Evolutionary conservation across 345 rosid species (phyloP), one percentile per base, ranked within the genome.

Genomic region (Gossypium anomalum): DNA sequence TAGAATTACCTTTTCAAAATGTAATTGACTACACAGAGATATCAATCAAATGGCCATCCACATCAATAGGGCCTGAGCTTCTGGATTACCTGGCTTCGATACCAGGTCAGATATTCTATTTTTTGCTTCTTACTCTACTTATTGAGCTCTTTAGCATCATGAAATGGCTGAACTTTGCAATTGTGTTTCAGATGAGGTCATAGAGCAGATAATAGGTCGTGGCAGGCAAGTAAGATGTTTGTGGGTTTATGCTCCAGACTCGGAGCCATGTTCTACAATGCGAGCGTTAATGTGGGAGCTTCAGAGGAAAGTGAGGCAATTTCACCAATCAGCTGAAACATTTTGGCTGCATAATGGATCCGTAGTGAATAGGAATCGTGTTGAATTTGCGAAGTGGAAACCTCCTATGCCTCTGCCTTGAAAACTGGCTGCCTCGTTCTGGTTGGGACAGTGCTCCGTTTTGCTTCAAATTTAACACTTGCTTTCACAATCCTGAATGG

Each of bases 41-140:
- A 81, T 93, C 99, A 67, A 93, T 95, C 83, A 95, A 93, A 83
- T 95, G 97, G 97, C 99, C 99, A 78, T 95, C 97, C 12, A 79
- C 86, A 71, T 87, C 81, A 63, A 89, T 90, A 77, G 93, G 98
- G 64, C 80, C 85, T 1, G 89, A 91, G 81, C 88, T 95, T 56
- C 80, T 95, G 84, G 90, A 87, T 57, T 95, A 91, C 80, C 82
- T 95, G 25, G 94, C 92, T 76, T 91, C 99, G 67, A 88, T 95
- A 83, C 82, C 88, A 61, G 93, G 91, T 84, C 56, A 81, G 77
- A 43, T 67, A 57, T 12, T 7, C 29, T 22, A 49, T 47, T 23
- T 43, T 71, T 67, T 19, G 16, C 55, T 74, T 65, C 29, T 70
- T 65, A 47, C 29, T 57, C 59, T 22, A 57, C 67, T 65, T 25